These are phyloP conservation scores for Saturnispora mendoncae DNA, from an alignment of 805 yeast genomes.

Conservation along the genomic window DNA sequence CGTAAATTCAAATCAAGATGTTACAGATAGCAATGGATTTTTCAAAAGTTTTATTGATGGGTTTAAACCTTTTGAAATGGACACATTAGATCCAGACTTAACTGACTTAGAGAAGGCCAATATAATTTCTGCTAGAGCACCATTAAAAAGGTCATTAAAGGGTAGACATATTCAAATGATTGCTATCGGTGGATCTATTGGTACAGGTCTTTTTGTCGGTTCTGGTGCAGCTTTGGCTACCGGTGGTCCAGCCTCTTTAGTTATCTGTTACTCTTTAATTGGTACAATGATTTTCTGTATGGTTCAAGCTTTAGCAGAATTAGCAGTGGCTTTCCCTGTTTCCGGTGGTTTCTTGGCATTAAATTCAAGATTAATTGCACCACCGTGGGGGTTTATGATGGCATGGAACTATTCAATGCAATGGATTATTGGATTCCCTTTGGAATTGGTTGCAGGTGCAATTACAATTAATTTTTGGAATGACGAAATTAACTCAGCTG, in stretches of 20 bases:
- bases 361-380: constrained; percentile 46
- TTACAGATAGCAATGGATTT: constrained; percentile 5
- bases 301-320: constrained; percentile 53
- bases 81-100: constrained; percentile 32
- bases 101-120: constrained; percentile 35
- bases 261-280: constrained; percentile 47
- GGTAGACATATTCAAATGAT: constrained; percentile 66
- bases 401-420: constrained; percentile 46
- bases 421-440: constrained; percentile 41
- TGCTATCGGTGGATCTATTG: constrained; percentile 73
- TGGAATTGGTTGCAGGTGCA: constrained; percentile 44
- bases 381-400: constrained; percentile 49
- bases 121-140: constrained; percentile 34
- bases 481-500: constrained; percentile 36
- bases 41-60: constrained; percentile 17
- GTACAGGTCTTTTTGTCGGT: constrained; percentile 70
- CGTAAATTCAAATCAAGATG: background rate
- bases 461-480: constrained; percentile 41
- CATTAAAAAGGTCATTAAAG: constrained; percentile 39
- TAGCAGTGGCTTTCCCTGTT: constrained; percentile 49
- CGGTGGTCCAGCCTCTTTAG: constrained; percentile 62
- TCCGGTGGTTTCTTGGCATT: constrained; percentile 49
- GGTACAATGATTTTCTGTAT: constrained; percentile 50
- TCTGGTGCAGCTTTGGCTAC: constrained; percentile 48
- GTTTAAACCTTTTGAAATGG: constrained; percentile 22